Base-by-base conservation (phyloP, 306 rosid genomes). In the Chamaecrista fasciculata region DNA sequence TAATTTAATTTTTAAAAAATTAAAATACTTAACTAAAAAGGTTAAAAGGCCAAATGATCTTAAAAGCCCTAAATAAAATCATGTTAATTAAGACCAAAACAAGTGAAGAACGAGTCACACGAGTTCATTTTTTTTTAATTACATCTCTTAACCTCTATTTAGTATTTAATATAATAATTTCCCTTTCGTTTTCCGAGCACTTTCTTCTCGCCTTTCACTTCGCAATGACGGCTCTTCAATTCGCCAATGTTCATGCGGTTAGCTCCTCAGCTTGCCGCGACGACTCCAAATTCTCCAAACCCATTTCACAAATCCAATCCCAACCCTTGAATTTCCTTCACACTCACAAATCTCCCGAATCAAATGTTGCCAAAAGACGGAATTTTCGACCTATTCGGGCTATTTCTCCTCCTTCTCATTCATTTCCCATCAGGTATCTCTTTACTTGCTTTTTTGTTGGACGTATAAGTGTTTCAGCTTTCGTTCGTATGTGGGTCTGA, bases 191-290 rank as follows among this genome's bases (percentile, higher is more conserved):
- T 63, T 24, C 24, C 12, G 1, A 23, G 7, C 7, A 11, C 57
- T 0, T 16, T 18, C 18, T 24, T 5, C 8, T 31, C 40, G 11
- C 62, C 52, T 5, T 10, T 31, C 40, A 16, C 62, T 10, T 25
- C 37, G 31, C 39, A 39, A 83, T 83, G 87, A 75, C 72, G 43
- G 26, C 78, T 18, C 36, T 62, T 69, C 18, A 69, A 46, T 28
- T 64, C 11, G 10, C 14, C 1, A 26, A 34, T 50, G 44, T 73
- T 69, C 25, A 66, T n/a, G 31, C 37, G 18, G 12, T 34, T 16
- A 8, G 25, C 59, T 6, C 39, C 43, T 65, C 76, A 56, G 47
- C 51, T 74, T 68, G 48, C 63, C 11, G 48, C 57, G 11, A 6
- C 11, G 18, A 39, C 71, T 21, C 43, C 36, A 46, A 69, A 56